Evolutionary conservation across 1,284 basidiomycete genomes (phyloP).

Genomic region (Phellopilus nigrolimitatus): DNA sequence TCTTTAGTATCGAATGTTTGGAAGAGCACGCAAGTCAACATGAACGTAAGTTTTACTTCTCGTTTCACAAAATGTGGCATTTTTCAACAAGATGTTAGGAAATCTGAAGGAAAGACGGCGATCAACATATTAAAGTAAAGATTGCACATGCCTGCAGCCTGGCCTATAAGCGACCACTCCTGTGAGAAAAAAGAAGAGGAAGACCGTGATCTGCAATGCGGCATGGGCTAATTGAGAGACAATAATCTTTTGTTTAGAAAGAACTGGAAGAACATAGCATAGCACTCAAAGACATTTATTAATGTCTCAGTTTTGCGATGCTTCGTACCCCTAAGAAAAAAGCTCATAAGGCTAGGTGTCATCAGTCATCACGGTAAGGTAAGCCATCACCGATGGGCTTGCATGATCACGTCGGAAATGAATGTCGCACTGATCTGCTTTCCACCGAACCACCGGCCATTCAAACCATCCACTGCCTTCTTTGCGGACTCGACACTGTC

Average conservation of each 20-base stretch:
- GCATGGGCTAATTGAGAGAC: not conserved
- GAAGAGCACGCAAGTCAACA: constrained; percentile 2
- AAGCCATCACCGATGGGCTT: constrained; percentile 68
- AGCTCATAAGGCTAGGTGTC: constrained; percentile 10
- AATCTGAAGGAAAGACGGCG: constrained; percentile 3
- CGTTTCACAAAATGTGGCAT: not conserved
- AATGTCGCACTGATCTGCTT: constrained; percentile 80
- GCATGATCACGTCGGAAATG: constrained; percentile 90
- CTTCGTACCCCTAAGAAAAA: constrained; percentile 9
- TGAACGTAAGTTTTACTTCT: constrained; percentile 5
- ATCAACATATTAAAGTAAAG: not conserved
- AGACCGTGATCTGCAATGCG: constrained; percentile 8
- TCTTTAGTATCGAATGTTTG: not conserved
- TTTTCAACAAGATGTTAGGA: not conserved
- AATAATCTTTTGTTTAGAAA: not conserved
- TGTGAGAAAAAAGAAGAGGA: not conserved
- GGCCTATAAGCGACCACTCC: not conserved
- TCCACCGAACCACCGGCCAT: constrained; percentile 95
- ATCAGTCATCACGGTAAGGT: constrained; percentile 8
- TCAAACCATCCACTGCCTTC: constrained; percentile 82
- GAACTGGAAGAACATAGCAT: constrained; percentile 3
- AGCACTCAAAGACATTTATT: not conserved
- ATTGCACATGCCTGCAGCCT: not conserved
- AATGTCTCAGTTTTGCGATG: constrained; percentile 1
- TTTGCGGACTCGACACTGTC: constrained; percentile 73